Base-by-base conservation (phyloP, 495 filamentous ascomycete genomes). In the Trichoderma virens region DNA sequence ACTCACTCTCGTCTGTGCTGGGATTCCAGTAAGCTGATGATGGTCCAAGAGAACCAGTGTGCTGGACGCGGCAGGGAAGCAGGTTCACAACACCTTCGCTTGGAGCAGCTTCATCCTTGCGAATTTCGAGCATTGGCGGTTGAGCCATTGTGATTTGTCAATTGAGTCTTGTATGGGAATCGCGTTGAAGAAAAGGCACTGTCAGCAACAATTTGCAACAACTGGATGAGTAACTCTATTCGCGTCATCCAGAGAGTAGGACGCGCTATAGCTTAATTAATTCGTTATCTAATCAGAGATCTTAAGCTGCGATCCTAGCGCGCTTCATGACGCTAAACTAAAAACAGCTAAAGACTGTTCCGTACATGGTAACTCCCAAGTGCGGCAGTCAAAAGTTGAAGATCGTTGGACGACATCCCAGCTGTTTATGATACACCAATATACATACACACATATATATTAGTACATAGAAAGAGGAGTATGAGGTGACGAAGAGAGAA, bases 31-130 rank as follows among this genome's bases (percentile, higher is more conserved):
- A 90, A n/a, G 86, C 79, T 35, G 84, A 68, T 5, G 84, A 76
- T 2, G 86, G 82, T 18, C 86, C 80, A 59, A 92, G 78, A 13
- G 85, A 76, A 6, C 93, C 93, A 70, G 89, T 83, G 71, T 95
- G 86, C 68, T 93, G 82, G 68, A 98, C 85, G 62, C 83, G 82
- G 70, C 92, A 96, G 7, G 93, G 93, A 23, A 98, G 83, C 45
- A 98, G 77, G 73, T 98, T 89, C 0, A 91, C 87, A 2, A 81
- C 88, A 64, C 81, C 82, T 68, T 82, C 82, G 18, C 66, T 28
- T n/a, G 64, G 59, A 7, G 64, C 61, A 9, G 67, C 34, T 13
- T 65, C 66, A 14, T 65, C 27, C n/a, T n/a, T 28, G 9, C 65
- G 51, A 6, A 75, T 51, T 2, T 51, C 35, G 41, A 72, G 72